Evolutionary conservation across 2,329 filamentous ascomycete genomes (phyloP), one percentile per base, ranked within the genome.

Genomic region (Alternaria gansuensis): DNA sequence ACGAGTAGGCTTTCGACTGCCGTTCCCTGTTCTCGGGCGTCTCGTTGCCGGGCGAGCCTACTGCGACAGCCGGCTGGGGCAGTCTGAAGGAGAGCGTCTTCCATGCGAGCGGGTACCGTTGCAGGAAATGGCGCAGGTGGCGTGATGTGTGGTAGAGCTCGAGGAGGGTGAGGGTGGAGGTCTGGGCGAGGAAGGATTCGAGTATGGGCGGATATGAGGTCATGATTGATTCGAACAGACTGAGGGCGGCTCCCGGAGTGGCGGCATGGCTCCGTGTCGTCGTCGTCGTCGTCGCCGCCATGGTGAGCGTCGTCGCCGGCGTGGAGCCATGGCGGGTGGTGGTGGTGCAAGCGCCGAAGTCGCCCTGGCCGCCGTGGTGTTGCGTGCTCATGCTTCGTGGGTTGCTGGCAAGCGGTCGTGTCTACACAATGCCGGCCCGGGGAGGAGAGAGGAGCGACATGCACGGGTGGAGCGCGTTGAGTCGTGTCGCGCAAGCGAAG

Each of bases 101-200:
- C 84, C 85, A 88, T 77, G 85, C 85, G 48, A 84, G 82, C 36
- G 85, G 85, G 70, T 86, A 87, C n/a, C 72, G 75, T 58, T 79
- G 77, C 50, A 87, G 79, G 67, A 87, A 85, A 51, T 75, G 75
- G 66, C 83, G 82, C 55, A 87, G 81, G 71, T 84, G 82, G 51
- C 74, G 75, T 14, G 84, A 87, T 34, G 84, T 85, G 68, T 87
- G 85, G 69, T 85, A 86, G 57, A 87, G 82, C 51, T 83, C 79
- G 73, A 88, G 80, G 60, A 87, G 81, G 53, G 84, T 78, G 62
- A 81, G 74, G 40, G 85, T 87, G 51, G 85, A 82, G 39, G 85
- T 78, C 65, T 87, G 84, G 41, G 84, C 79, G 46, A 87, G 79
- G 24, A 88, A 80, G 39, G 84, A 86, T 71, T 86, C 85, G 60